Percentiles rank a stretch among this genome's conserved stretches.
Conservation (phyloP, 2,329 filamentous ascomycete species). For the Fusarium sp. region DNA sequence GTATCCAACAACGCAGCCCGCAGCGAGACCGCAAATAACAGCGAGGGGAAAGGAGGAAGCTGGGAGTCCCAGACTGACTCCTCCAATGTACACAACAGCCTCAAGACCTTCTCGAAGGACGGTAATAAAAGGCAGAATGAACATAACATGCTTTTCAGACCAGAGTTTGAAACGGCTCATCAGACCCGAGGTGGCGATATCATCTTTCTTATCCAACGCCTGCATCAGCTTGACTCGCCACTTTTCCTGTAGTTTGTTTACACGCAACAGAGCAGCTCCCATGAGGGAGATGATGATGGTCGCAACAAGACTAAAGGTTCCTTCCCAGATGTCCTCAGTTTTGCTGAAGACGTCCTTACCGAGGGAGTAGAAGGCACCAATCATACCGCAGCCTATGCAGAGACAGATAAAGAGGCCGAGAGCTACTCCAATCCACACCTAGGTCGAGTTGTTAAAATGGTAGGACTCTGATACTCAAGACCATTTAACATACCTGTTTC, state of each 20-base stretch:
- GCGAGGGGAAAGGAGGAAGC: background rate
- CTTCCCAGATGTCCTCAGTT: background rate
- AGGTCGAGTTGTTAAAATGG: background rate
- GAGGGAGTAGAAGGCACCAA: background rate
- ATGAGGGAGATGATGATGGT: background rate
- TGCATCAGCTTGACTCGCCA: background rate
- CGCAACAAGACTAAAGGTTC: background rate
- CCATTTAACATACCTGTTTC: background rate
- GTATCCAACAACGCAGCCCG: background rate
- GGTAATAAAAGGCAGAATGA: background rate
- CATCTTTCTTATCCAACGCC: background rate
- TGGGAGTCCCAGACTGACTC: background rate
- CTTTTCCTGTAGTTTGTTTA: background rate
- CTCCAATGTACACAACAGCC: background rate
- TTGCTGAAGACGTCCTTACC: slow-evolving; percentile 2
- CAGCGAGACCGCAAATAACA: background rate
- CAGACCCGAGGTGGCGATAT: background rate
- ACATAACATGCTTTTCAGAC: background rate
- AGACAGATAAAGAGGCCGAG: background rate
- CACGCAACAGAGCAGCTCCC: background rate
- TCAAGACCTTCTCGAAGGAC: background rate
- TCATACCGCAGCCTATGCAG: background rate
- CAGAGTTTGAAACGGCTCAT: background rate
- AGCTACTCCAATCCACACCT: background rate
- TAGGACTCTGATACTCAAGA: rapidly evolving